phyloP scores from a whole-genome alignment of 176 grass and related monocot species.

The Saccharum officinarum region DNA sequence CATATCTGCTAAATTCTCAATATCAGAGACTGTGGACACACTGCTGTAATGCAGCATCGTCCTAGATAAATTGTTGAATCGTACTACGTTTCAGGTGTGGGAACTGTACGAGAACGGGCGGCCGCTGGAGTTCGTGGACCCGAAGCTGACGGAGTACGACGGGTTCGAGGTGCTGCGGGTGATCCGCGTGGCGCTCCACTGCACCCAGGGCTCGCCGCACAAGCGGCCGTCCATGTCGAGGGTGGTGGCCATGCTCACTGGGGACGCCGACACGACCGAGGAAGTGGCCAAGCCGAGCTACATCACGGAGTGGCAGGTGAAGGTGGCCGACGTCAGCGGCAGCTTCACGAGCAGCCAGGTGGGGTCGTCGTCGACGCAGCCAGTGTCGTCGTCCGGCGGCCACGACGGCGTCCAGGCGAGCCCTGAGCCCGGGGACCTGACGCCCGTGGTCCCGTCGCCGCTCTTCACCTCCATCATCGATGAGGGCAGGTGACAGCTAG shows the following conservation, averaged over 20 bases:
- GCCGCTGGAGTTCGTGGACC: constrained; percentile 53
- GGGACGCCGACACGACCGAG: constrained; percentile 42
- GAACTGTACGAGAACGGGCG: constrained; percentile 45
- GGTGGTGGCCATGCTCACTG: constrained; percentile 58
- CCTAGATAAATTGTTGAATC: no score
- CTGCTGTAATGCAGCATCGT: no score
- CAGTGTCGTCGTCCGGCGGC: constrained; percentile 29
- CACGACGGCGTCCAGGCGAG: neutral
- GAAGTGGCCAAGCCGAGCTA: constrained; percentile 58
- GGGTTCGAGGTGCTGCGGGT: constrained; percentile 44
- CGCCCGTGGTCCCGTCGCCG: constrained; percentile 6
- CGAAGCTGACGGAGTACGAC: constrained; percentile 41
- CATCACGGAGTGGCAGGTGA: constrained; percentile 68
- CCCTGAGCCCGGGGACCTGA: neutral
- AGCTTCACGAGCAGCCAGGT: constrained; percentile 41
- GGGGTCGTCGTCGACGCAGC: constrained; percentile 17
- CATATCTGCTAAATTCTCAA: neutral
- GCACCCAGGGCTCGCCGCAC: constrained; percentile 60
- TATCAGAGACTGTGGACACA: neutral
- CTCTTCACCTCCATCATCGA: constrained; percentile 43
- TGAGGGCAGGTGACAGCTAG: constrained; percentile 48
- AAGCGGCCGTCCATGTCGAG: constrained; percentile 66
- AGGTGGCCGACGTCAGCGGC: constrained; percentile 26
- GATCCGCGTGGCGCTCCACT: constrained; percentile 55
- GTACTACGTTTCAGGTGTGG: constrained; percentile 51